Evolutionary conservation across 371 early-diverging fungal species (phyloP), one percentile per base, ranked within the genome.

Genomic region (Aphelidium insulamus): DNA sequence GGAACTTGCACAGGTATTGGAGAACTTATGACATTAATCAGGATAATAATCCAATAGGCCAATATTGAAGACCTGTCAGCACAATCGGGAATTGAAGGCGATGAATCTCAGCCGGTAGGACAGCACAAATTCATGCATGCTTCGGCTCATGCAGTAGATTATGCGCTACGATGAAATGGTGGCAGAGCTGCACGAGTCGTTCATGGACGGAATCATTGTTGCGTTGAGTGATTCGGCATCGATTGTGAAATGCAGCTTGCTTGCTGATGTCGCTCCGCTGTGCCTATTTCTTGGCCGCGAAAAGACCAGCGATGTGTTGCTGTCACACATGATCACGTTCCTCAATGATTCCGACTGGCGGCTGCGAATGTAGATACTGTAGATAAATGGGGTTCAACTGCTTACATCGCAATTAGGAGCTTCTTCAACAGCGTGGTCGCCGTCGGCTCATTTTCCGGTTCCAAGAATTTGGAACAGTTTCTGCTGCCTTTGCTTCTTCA

Each of bases 281-380:
- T 75, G 85, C 48, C 59, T 82, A 21, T 74, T 86, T 40, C 73
- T 86, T 50, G 81, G 85, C 21, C 48, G 71, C 26, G 79, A 74
- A 44, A 70, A 71, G 32, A 71, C 77, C 24, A 82, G 72, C 40
- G 85, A 87, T 55, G 62, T 82, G 11, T 43, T 85, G 16, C 45
- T 92, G 26, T 69, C 71, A 30, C 88, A 91, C 53, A 76, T 85
- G 65, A 86, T 91, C 37, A 91, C 90, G 0, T 91, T 84, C 37
- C 56, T 91, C 28, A 91, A 91, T 46, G 90, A 83, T 31, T 60
- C 67, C 18, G 88, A 88, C 38, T 83, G 85, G 87, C 69, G 69
- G 59, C 51, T 91, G 27, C 59, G 88, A 54, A 68, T 75, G 77
- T 73, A 52, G 6, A 25, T 1, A 3, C 28, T 27, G 12, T 20